Evolutionary conservation across 768 basidiomycete species (phyloP).

Genomic region (Trametes sanguinea): DNA sequence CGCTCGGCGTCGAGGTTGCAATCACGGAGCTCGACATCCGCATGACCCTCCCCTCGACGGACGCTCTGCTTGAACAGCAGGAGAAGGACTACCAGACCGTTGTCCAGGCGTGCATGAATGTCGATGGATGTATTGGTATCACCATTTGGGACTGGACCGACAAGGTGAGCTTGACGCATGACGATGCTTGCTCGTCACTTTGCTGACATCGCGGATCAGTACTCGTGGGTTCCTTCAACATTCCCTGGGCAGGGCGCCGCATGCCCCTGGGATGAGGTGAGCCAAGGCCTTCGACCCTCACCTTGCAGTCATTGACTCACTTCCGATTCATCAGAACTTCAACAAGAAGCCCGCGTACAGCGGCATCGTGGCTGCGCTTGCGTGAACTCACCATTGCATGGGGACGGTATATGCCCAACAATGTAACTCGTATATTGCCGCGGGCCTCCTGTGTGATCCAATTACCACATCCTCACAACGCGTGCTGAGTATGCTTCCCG

Average conservation of each 20-base stretch:
- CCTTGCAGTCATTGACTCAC: background rate
- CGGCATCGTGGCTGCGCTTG: conserved; percentile 30
- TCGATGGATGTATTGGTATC: conserved; percentile 38
- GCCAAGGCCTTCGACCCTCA: background rate
- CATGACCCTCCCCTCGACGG: conserved; percentile 55
- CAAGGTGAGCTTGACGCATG: conserved; percentile 24
- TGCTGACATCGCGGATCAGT: conserved; percentile 9
- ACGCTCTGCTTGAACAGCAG: conserved; percentile 53
- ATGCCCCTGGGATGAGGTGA: conserved; percentile 33
- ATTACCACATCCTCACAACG: no score
- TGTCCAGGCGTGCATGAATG: conserved; percentile 52
- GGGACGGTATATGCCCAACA: no score
- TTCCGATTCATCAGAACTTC: conserved; percentile 15
- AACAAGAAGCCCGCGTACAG: conserved; percentile 32
- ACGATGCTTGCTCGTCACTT: background rate
- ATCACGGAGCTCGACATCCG: conserved; percentile 71
- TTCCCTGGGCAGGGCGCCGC: conserved; percentile 39
- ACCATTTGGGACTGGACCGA: conserved; percentile 47
- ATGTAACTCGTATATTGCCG: no score
- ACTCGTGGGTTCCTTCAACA: conserved; percentile 39
- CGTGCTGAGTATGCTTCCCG: no score
- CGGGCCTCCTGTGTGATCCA: no score
- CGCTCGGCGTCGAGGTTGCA: conserved; percentile 65
- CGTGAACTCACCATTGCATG: background rate
- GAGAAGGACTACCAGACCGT: conserved; percentile 58